phyloP scores from a whole-genome alignment of 768 basidiomycete genomes.

The Suillus discolor region DNA sequence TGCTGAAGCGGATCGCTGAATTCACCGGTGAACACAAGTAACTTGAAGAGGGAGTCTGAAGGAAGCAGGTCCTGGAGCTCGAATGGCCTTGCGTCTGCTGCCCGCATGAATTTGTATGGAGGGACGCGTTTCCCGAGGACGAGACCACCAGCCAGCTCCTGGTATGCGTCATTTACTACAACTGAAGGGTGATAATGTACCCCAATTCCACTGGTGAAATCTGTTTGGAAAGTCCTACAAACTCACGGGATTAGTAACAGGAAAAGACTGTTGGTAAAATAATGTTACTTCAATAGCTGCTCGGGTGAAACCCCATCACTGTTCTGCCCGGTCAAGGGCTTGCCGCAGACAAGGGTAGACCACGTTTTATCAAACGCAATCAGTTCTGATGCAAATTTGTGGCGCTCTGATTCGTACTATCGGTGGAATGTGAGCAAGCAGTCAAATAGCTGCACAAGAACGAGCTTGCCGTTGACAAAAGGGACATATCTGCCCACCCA shows the following conservation, averaged over 20 bases:
- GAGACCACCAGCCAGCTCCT: constrained; percentile 41
- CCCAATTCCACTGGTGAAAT: constrained; percentile 49
- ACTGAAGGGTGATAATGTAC: constrained; percentile 50
- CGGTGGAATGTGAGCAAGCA: neutral
- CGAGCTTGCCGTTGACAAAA: constrained; percentile 48
- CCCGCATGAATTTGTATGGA: constrained; percentile 48
- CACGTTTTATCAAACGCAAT: constrained; percentile 56
- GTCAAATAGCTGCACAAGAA: neutral
- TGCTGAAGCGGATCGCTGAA: constrained; percentile 25
- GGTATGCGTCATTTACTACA: constrained; percentile 35
- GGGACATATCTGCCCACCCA: constrained; percentile 46
- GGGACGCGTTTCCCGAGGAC: constrained; percentile 51
- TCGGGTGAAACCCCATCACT: constrained; percentile 41
- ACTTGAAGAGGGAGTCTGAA: constrained; percentile 50
- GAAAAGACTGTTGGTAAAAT: neutral
- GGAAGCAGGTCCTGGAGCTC: constrained; percentile 54
- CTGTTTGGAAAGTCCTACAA: constrained; percentile 43
- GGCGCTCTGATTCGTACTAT: constrained; percentile 56
- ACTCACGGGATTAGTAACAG: neutral
- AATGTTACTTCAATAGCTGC: constrained; percentile 44
- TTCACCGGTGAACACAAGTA: constrained; percentile 49
- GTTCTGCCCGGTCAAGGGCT: constrained; percentile 43
- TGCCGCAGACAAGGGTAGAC: constrained; percentile 53
- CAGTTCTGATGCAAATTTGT: constrained; percentile 54
- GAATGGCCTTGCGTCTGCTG: constrained; percentile 45